Evolutionary conservation across 306 rosid genomes (phyloP), one percentile per base, ranked within the genome.

Genomic region (Dalbergia oliveri): DNA sequence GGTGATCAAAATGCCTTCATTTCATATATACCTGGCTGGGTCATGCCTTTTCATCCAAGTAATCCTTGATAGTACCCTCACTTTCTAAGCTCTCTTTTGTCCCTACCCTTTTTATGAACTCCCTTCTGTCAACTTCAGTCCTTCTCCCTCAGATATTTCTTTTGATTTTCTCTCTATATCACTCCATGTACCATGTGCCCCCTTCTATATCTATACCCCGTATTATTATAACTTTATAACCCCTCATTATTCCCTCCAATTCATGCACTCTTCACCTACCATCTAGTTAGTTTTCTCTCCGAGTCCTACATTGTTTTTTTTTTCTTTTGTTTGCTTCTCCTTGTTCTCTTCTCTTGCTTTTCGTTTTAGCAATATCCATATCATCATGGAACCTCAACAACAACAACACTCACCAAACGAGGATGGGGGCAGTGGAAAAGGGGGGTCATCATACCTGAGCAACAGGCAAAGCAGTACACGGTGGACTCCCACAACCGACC

Each of bases 401-500:
- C 66, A 71, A 58, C 73, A 81, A 5, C 60, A 77, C n/a, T 19
- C 61, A 62, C 74, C 39, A 56, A 79, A 63, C 14, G 88, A 83
- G 53, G 90, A 73, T 15, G 89, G 85, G 1, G 79, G 83, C 56
- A 76, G 82, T 75, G 87, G 89, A 15, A 75, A 69, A 76, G 82
- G 90, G 21, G 91, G 92, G 3, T 89, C 78, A 68, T 5, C 86
- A 37, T 37, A 37, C 41, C 5, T 37, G 7, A 37, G 21, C 60
- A n/a, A 89, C 86, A 88, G 99, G 91, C 99, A 94, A 77, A 91
- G 98, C 64, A 95, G 96, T 81, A 91, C 87, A 7, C 53, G 98
- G 60, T 94, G 98, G 98, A 94, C 98, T 6, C 98, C 98, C 13
- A 92, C 99, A 4, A 91, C 81, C 8, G 99, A 96, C 78, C 99